Conservation (phyloP, 2,329 filamentous ascomycete genomes). For the Mycosphaerella arachidis region DNA sequence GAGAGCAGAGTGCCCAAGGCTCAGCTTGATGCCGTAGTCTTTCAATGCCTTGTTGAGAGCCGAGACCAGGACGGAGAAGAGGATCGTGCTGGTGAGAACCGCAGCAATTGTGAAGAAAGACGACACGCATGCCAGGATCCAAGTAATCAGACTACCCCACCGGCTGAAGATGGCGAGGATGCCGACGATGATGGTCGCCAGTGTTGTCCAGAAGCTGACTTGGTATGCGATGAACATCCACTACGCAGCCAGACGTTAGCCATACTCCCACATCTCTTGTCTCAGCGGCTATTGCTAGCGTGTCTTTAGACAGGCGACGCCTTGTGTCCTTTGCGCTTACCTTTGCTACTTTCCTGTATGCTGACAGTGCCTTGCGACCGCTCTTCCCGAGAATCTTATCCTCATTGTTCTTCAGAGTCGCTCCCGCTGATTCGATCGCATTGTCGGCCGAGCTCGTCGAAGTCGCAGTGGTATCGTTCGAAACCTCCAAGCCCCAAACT, state of each 20-base stretch:
- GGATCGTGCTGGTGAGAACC: slow-evolving; percentile 68
- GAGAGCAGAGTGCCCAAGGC: slow-evolving; percentile 66
- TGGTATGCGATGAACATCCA: slow-evolving; percentile 73
- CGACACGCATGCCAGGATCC: slow-evolving; percentile 61
- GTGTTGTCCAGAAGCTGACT: slow-evolving; percentile 65
- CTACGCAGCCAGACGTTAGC: too few species aligned
- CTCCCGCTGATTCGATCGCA: slow-evolving; percentile 32
- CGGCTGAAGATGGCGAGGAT: slow-evolving; percentile 79
- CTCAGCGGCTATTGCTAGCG: too few species aligned
- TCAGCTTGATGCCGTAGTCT: slow-evolving; percentile 65
- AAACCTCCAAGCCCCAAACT: slow-evolving; percentile 57
- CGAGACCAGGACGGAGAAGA: slow-evolving; percentile 66
- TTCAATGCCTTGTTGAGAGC: slow-evolving; percentile 63
- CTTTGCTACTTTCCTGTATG: slow-evolving; percentile 66
- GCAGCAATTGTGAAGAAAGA: slow-evolving; percentile 59
- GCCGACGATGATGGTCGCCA: slow-evolving; percentile 69
- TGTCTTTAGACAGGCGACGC: too few species aligned
- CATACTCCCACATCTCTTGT: too few species aligned
- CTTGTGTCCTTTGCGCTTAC: too few species aligned
- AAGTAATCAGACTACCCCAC: slow-evolving; percentile 76
- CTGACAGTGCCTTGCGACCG: slow-evolving; percentile 62
- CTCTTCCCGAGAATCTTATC: slow-evolving; percentile 56
- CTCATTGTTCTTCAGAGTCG: slow-evolving; percentile 51
- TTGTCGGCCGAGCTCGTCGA: slow-evolving; percentile 18
- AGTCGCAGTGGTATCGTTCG: slow-evolving; percentile 36